Conservation (phyloP, 78 protist genomes). For the Guillardia theta region DNA sequence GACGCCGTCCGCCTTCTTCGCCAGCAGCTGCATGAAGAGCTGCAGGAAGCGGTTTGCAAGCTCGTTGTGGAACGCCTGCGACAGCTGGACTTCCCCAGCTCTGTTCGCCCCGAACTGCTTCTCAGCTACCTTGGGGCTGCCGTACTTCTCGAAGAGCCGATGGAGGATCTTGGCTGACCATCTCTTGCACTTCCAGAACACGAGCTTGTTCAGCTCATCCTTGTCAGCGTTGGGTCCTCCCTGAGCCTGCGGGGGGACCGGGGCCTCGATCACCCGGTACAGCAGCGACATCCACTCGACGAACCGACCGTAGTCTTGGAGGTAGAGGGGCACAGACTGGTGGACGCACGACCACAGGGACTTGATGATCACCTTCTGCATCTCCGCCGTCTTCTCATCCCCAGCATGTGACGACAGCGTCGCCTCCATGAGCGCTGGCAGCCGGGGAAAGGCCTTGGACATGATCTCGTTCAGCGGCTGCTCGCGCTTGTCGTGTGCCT, state of each 20-base stretch:
- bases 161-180: not conserved
- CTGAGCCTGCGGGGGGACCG: not conserved
- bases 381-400: not conserved
- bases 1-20: not conserved
- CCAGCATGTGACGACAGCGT: not conserved
- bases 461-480: not conserved
- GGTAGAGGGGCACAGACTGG: not conserved
- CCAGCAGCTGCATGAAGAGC: constrained; percentile 3
- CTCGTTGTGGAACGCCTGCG: constrained; percentile 1
- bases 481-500: not conserved
- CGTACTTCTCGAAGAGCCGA: not conserved
- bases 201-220: not conserved
- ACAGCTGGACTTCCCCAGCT: not conserved
- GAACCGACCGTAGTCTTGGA: not conserved
- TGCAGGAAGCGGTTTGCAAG: not conserved
- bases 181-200: not conserved
- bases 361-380: constrained; percentile 20
- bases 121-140: not conserved
- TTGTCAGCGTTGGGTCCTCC: not conserved
- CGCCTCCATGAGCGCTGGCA: not conserved
- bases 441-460: not conserved
- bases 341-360: not conserved
- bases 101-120: not conserved
- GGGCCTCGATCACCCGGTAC: constrained; percentile 10
- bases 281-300: not conserved